A percentile compares a stretch with the other conserved stretches of the same genome.
These are phyloP conservation scores for Pseudozyma thailandica DNA, from an alignment of 1,284 basidiomycete species.

Conservation along the genomic window DNA sequence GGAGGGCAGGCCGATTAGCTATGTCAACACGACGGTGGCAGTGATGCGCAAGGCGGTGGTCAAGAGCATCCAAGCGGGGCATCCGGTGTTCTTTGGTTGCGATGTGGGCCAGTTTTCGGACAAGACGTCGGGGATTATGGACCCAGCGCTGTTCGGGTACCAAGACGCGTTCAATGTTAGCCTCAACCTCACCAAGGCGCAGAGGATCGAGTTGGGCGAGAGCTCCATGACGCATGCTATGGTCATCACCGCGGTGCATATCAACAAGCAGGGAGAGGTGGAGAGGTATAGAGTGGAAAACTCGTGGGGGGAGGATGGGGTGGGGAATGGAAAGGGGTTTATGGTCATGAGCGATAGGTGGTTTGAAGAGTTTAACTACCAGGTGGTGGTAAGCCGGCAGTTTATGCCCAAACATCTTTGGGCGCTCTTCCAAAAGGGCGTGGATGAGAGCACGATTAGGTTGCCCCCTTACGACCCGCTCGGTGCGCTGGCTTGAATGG, in stretches of 20 bases:
- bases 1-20: constrained; percentile 81
- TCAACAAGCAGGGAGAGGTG: constrained; percentile 74
- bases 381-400: constrained; percentile 56
- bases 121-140: constrained; percentile 76
- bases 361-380: constrained; percentile 80
- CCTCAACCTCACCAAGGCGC: constrained; percentile 79
- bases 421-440: constrained; percentile 42
- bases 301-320: constrained; percentile 81
- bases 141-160: constrained; percentile 79
- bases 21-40: constrained; percentile 87
- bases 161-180: constrained; percentile 74
- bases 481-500: constrained; percentile 43
- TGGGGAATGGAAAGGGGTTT: constrained; percentile 82
- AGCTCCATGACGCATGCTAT: constrained; percentile 89
- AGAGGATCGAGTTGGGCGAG: constrained; percentile 83
- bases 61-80: constrained; percentile 82
- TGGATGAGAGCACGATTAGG: constrained; percentile 69
- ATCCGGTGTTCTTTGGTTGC: constrained; percentile 93
- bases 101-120: constrained; percentile 82
- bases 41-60: constrained; percentile 78
- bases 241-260: constrained; percentile 60
- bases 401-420: constrained; percentile 50
- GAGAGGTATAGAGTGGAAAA: constrained; percentile 94
- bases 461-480: constrained; percentile 58
- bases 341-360: constrained; percentile 81